A percentile compares a stretch with the other conserved stretches of the same genome.
Conservation (phyloP, 148 eudicot species). For the Chenopodium album region DNA sequence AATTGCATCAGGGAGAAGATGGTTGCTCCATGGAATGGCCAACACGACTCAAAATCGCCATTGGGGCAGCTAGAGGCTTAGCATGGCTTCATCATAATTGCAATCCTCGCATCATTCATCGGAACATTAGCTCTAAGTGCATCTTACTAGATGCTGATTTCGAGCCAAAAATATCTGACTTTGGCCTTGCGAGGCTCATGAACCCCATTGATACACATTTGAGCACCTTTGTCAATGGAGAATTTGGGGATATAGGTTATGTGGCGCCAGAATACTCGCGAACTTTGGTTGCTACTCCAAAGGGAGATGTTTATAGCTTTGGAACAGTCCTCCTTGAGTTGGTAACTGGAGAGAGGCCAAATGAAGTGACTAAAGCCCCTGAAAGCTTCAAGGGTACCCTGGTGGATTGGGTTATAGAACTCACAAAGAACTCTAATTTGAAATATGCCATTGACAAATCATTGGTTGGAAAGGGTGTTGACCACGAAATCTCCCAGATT, state of each 20-base stretch:
- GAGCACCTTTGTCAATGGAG: constrained; percentile 68
- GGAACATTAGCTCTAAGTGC: constrained; percentile 64
- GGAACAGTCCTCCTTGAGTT: constrained; percentile 63
- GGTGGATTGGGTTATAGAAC: constrained; percentile 55
- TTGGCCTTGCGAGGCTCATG: constrained; percentile 69
- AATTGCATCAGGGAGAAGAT: constrained; percentile 35
- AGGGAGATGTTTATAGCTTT: constrained; percentile 67
- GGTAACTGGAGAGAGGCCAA: constrained; percentile 55
- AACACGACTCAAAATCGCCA: constrained; percentile 48
- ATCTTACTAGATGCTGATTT: constrained; percentile 46
- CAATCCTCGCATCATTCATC: constrained; percentile 64
- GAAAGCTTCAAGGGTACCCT: constrained; percentile 59
- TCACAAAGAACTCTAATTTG: constrained; percentile 40
- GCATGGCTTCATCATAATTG: constrained; percentile 72
- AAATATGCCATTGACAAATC: constrained; percentile 51
- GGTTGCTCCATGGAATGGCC: constrained; percentile 54
- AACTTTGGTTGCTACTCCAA: constrained; percentile 58
- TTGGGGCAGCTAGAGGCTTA: constrained; percentile 62
- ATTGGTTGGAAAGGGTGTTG: constrained; percentile 46
- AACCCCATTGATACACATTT: constrained; percentile 64
- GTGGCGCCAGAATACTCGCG: constrained; percentile 67
- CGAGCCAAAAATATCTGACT: constrained; percentile 65
- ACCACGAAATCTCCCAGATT: constrained; percentile 52
- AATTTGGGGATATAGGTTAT: constrained; percentile 66
- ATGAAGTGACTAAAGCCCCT: constrained; percentile 43